A percentile compares a stretch with the other conserved stretches of the same genome.
Conservation (phyloP, 2,329 filamentous ascomycete genomes). For the Aspergillus calidoustus region DNA sequence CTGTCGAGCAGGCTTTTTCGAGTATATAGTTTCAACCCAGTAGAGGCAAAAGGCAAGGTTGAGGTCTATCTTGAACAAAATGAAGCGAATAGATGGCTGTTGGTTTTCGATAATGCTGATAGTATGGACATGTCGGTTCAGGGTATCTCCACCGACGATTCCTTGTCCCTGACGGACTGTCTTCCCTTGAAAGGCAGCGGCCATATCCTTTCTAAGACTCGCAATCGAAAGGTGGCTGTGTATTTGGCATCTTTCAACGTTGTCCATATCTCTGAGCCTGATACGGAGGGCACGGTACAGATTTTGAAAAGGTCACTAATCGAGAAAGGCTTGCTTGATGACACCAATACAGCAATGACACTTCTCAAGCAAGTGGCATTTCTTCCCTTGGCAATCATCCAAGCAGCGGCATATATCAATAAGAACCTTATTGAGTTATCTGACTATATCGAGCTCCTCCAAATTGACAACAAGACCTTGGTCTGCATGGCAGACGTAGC, state of each 20-base stretch:
- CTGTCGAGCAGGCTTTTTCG: constrained; percentile 28
- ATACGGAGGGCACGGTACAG: background rate
- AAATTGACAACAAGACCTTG: background rate
- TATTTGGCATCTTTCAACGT: constrained; percentile 26
- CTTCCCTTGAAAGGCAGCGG: constrained; percentile 29
- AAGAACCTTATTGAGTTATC: constrained; percentile 8
- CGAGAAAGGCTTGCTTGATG: constrained; percentile 15
- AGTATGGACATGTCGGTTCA: constrained; percentile 27
- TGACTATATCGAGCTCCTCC: constrained; percentile 13
- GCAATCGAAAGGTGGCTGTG: constrained; percentile 26
- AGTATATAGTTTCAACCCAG: constrained; percentile 15
- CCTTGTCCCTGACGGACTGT: constrained; percentile 13
- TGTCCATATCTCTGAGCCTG: constrained; percentile 5
- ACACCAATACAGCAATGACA: constrained; percentile 1
- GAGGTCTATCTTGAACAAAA: constrained; percentile 20
- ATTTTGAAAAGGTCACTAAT: background rate
- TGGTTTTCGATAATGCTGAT: constrained; percentile 35
- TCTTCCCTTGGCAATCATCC: constrained; percentile 38
- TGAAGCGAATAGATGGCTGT: constrained; percentile 24
- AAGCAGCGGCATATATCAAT: constrained; percentile 34
- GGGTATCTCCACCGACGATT: background rate
- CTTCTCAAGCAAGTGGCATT: constrained; percentile 30
- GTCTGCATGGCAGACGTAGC: background rate
- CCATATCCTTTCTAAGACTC: constrained; percentile 37
- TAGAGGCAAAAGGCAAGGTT: constrained; percentile 6